These are phyloP conservation scores for Pseudoscleropodium purum DNA, from an alignment of 225 moss, liverwort and hornwort genomes.

Conservation along the genomic window DNA sequence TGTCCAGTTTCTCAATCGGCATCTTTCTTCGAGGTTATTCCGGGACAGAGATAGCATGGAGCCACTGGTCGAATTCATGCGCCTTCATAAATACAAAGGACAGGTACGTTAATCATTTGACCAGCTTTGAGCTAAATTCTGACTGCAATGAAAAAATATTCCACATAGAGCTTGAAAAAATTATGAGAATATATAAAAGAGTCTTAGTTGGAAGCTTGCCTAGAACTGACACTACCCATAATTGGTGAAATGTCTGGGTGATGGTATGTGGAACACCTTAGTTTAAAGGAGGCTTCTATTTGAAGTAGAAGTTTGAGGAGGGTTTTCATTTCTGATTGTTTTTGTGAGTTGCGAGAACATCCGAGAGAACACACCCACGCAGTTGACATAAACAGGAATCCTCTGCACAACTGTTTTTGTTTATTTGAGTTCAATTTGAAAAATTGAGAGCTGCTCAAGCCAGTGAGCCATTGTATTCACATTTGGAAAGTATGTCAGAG, in stretches of 20 bases:
- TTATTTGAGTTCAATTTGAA: not conserved
- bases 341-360: not conserved
- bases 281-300: not conserved
- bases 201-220: not conserved
- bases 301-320: not conserved
- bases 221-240: not conserved
- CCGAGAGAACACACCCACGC: not conserved
- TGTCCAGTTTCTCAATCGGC: constrained; percentile 85
- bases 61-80: constrained; percentile 75
- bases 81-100: constrained; percentile 56
- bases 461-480: not conserved
- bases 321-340: not conserved
- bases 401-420: not conserved
- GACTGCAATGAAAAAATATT: not conserved
- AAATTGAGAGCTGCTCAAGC: not conserved
- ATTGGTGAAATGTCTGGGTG: not conserved
- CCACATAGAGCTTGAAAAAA: not conserved
- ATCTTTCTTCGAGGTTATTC: constrained; percentile 75
- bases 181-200: not conserved
- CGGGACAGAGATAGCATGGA: constrained; percentile 58
- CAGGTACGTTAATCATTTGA: constrained; percentile 19
- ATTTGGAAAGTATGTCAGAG: not conserved
- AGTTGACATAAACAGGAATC: not conserved
- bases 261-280: not conserved
- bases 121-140: not conserved